Evolutionary conservation across 2,329 filamentous ascomycete species (phyloP), one percentile per base, ranked within the genome.

Genomic region (Sclerotiophoma versabilis): DNA sequence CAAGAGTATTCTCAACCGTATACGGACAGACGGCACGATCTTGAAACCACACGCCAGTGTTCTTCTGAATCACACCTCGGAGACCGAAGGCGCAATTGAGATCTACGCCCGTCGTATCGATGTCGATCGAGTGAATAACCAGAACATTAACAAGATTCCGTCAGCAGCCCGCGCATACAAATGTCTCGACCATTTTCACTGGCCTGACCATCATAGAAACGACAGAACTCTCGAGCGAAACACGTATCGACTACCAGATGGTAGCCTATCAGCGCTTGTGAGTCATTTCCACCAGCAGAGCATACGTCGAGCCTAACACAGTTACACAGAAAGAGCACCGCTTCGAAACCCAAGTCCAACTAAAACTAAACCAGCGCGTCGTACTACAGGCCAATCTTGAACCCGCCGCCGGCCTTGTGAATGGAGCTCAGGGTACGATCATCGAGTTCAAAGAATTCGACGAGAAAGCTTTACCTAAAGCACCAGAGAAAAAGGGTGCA

Each of bases 1-100:
- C 62, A 81, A 86, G 52, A 68, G 71, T 2, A 80, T 87, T 38
- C 75, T 88, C 1, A 78, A 86, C 29, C 85, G 81, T 51, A 81
- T 81, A 38, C 77, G 84, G 1, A 73, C 81, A 12, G 63, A 63
- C 11, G 59, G 63, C 2, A 27, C 50, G 3, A 67, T 84, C 0
- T 64, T 69, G 32, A 0, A 59, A 57, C 0, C 81, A 84, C 8
- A 71, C 70, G 3, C 45, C 75, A 0, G 68, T 79, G 34, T 49
- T 11, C 54, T 57, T 7, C 10, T 52, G 10, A 72, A 82, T 19
- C 80, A 83, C 46, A 54, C 71, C 0, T 77, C 75, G 4, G 67
- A 78, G 4, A 77, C 77, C 0, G 61, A 71, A 4, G 74, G 78
- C 29, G 80, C 79, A 0, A 77, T 81, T 4, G 75, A 74, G 45